Base-by-base conservation (phyloP, 1,284 basidiomycete species). In the Xerocomus nothofagi region DNA sequence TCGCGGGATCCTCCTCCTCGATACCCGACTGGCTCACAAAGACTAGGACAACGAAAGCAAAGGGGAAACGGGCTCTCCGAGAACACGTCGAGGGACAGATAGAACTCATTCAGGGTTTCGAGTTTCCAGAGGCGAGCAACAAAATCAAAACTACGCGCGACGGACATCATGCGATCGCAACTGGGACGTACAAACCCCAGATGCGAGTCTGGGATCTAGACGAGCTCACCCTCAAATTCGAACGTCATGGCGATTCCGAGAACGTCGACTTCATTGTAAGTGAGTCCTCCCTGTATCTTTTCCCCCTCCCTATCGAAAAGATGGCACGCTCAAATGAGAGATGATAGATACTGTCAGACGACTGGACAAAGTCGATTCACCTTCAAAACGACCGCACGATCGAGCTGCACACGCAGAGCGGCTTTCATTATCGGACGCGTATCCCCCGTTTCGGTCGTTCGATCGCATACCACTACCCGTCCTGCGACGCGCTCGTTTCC, bases 281-380 rank as follows among this genome's bases (percentile, higher is more conserved):
- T 89, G 69, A 78, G 79, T 82, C 72, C 53, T 49, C 32, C 32
- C 23, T 17, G 41, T 30, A 31, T 41, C 34, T 49, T 42, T 43
- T 18, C 23, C 17, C 14, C 23, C 17, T 18, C 14, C 23, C 17
- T 5, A n/a, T 18, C 44, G 26, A 17, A 29, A 23, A 39, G 30
- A 23, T 21, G 37, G 32, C 18, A 30, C 27, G 33, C 54, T 66
- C 44, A 53, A 21, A 10, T 29, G 24, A 44, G 24, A 39, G 23
- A 33, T 37, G 49, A 11, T 68, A 97, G 94, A 88, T 95, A 64
- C 79, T 99, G 10, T 98, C 95, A 1, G 88, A 93, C 66, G 97
- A 99, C 75, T 99, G 97, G 97, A 99, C 96, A 15, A 99, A 99
- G 71, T 89, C 90, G n/a, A 79, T 98, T 51, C 95, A 97, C 66